These are phyloP conservation scores for Pichia sp. DNA, from an alignment of 1,139 yeast genomes.

Conservation along the genomic window DNA sequence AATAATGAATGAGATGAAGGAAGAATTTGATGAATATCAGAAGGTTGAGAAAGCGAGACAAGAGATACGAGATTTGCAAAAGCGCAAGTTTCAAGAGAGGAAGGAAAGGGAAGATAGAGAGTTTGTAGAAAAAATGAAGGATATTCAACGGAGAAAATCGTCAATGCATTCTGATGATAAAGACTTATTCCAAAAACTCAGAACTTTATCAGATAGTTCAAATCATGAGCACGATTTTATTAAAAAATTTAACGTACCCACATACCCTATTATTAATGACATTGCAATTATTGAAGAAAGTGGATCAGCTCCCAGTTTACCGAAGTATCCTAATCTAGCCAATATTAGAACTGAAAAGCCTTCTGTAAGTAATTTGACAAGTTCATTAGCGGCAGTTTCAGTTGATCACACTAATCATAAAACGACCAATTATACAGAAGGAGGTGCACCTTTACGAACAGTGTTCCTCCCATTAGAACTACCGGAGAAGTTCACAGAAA, in stretches of 20 bases:
- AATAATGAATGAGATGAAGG: conserved; percentile 30
- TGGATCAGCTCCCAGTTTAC: conserved; percentile 1
- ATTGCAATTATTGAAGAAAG: conserved; percentile 16
- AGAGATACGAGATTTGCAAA: conserved; percentile 22
- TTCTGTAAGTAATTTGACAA: background rate
- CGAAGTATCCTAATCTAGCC: conserved; percentile 2
- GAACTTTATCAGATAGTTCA: conserved; percentile 20
- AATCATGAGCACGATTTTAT: background rate
- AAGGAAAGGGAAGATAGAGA: conserved; percentile 10
- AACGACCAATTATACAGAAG: conserved; percentile 38
- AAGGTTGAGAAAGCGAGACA: conserved; percentile 20
- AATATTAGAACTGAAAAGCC: no score
- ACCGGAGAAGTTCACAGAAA: conserved; percentile 34
- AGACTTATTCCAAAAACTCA: conserved; percentile 17
- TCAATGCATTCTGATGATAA: conserved; percentile 15
- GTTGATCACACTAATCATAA: conserved; percentile 30
- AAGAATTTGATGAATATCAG: conserved; percentile 26
- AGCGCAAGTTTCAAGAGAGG: conserved; percentile 10
- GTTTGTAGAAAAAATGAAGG: conserved; percentile 3
- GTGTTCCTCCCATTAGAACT: conserved; percentile 41
- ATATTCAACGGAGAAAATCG: conserved; percentile 12
- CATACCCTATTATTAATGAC: conserved; percentile 14
- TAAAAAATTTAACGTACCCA: conserved; percentile 1
- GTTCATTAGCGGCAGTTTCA: conserved; percentile 1
- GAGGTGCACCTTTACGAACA: conserved; percentile 44